These are phyloP conservation scores for Aeminium ludgeri DNA, from an alignment of 495 filamentous ascomycete species.

Conservation along the genomic window DNA sequence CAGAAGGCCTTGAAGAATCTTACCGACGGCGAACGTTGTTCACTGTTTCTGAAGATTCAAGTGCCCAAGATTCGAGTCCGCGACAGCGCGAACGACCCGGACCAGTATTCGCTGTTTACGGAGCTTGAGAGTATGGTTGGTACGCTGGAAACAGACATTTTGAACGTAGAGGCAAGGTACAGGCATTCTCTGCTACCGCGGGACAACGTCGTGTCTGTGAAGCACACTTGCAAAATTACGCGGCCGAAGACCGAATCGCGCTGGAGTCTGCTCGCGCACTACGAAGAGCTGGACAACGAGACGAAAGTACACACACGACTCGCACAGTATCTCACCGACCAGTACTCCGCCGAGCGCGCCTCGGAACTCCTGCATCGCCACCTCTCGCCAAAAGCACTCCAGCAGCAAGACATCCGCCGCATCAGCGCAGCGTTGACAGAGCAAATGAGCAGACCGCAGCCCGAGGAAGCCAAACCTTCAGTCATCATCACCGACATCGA, in stretches of 20 bases:
- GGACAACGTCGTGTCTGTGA: conserved; percentile 9
- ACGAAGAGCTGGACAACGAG: neutral
- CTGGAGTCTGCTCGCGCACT: conserved; percentile 11
- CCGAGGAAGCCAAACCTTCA: conserved; percentile 2
- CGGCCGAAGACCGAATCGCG: conserved; percentile 9
- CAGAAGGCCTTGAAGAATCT: conserved; percentile 11
- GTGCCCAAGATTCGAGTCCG: conserved; percentile 1
- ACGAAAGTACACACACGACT: conserved; percentile 6
- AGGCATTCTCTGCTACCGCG: conserved; percentile 9
- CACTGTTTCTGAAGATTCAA: conserved; percentile 8
- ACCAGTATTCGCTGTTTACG: conserved; percentile 8
- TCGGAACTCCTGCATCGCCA: conserved; percentile 1
- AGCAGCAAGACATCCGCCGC: neutral
- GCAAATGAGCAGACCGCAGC: neutral
- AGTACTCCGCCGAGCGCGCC: neutral
- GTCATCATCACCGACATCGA: conserved; percentile 11
- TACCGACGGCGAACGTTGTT: conserved; percentile 4
- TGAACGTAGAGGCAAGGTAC: conserved; percentile 16
- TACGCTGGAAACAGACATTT: conserved; percentile 11
- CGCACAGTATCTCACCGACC: conserved; percentile 8
- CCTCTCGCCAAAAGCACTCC: neutral
- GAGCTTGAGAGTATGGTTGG: conserved; percentile 18
- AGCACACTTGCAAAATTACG: conserved; percentile 6
- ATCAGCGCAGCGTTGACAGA: neutral
- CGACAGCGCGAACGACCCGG: neutral